Conservation (phyloP, 169 alveolate species). For the Eimeria brunetti region DNA sequence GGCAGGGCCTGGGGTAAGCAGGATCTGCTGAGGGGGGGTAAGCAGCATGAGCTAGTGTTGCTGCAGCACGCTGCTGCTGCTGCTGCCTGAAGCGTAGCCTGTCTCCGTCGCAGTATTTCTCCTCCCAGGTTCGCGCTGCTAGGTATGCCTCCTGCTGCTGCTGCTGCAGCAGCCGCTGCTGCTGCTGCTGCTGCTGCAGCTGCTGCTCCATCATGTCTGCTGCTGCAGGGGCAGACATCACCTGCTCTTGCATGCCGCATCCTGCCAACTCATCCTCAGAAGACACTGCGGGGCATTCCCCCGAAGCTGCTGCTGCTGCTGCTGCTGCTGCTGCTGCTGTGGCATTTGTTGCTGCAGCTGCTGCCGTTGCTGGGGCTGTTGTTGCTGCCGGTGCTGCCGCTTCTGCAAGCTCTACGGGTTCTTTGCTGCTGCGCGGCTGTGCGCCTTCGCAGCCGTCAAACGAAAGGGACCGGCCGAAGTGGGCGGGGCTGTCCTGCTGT, state of each 20-base stretch:
- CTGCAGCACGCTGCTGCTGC: slow-evolving; percentile 63
- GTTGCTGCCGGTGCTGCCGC: slow-evolving; percentile 20
- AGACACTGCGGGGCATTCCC: slow-evolving; percentile 51
- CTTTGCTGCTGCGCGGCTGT: background rate
- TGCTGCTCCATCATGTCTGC: background rate
- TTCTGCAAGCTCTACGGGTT: background rate
- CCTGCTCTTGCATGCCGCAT: slow-evolving; percentile 62
- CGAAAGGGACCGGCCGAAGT: background rate
- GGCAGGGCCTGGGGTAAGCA: slow-evolving; percentile 15
- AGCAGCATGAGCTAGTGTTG: slow-evolving; percentile 35
- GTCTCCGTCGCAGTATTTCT: slow-evolving; percentile 76
- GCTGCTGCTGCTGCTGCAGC: slow-evolving; percentile 70
- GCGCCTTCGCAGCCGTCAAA: slow-evolving; percentile 1
- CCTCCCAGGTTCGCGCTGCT: slow-evolving; percentile 64
- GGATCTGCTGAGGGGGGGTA: slow-evolving; percentile 59
- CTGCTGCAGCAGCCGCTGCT: slow-evolving; percentile 57
- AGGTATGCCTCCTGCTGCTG: slow-evolving; percentile 71
- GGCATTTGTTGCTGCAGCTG: background rate
- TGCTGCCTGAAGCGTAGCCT: slow-evolving; percentile 34
- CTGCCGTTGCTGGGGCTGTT: slow-evolving; percentile 28
- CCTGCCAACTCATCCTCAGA: slow-evolving; percentile 76
- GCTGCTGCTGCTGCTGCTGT: slow-evolving; percentile 40
- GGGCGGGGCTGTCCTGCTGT: background rate
- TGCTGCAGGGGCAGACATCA: background rate
- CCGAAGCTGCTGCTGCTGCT: slow-evolving; percentile 29